Conservation (phyloP, 768 basidiomycete genomes). For the Candolleomyces aberdarensis region DNA sequence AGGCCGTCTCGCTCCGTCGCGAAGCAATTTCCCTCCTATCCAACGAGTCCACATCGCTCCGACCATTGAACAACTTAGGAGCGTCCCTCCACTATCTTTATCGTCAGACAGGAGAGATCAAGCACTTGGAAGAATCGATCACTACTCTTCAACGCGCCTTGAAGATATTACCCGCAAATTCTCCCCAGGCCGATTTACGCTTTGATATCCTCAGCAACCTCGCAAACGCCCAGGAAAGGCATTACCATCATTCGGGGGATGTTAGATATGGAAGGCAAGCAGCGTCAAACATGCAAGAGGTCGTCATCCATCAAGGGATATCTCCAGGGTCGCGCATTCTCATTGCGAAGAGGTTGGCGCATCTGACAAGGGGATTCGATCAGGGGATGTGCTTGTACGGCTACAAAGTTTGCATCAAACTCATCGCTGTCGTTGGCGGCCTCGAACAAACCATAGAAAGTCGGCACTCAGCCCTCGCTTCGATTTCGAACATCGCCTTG, state of each 20-base stretch:
- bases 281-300: background rate
- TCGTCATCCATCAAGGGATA: background rate
- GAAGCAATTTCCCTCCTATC: no score
- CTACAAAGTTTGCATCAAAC: background rate
- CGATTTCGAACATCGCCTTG: background rate
- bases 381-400: background rate
- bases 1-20: no score
- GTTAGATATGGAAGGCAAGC: background rate
- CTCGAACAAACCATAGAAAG: constrained; percentile 5
- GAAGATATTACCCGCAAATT: no score
- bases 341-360: background rate
- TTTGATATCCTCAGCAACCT: no score
- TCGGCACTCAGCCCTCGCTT: background rate
- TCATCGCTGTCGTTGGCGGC: background rate
- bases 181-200: no score
- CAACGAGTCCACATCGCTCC: no score
- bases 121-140: no score
- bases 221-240: no score
- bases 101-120: no score
- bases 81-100: no score
- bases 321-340: background rate
- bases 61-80: no score
- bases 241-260: background rate
- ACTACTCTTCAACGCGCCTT: no score
- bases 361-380: background rate